Evolutionary conservation across 768 basidiomycete genomes (phyloP), one percentile per base, ranked within the genome.

Genomic region (Suillus americanus): DNA sequence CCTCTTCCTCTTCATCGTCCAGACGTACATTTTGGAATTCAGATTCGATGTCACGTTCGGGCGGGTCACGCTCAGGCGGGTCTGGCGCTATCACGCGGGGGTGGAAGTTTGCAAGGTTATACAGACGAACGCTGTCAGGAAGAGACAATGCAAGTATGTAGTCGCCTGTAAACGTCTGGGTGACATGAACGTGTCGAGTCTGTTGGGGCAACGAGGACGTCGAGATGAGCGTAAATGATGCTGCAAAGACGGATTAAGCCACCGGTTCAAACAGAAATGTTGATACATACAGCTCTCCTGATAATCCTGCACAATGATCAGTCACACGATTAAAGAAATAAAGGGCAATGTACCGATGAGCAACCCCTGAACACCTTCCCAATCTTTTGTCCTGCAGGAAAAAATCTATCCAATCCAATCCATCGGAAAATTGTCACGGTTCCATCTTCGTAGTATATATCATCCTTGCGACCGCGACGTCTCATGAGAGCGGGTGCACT

Each of bases 221-320:
- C 0, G 89, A 82, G 20, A 90, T 73, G 20, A 89, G 67, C 64
- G 86, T 89, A 77, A 89, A 90, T 0, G 89, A 90, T 54, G 85
- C 90, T 91, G 62, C 56, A 59, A 40, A 57, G 28, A 65, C 12
- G 1, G 23, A 33, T 43, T 70, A 35, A 73, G 63, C 14, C 28
- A 25, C 55, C 13, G 28, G 48, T 41, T 37, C 37, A 41, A 13
- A 56, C n/a, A 5, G n/a, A 51, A 56, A 62, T 43, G 5, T 54
- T 41, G 54, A 45, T 1, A 71, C 88, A 71, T 71, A 91, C 91
- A 82, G 73, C 89, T 91, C 69, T 92, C 88, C 69, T 86, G 87
- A 70, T 87, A 92, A 72, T 92, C 91, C 90, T 92, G 53, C 45
- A 14, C 40, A 43, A 45, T 3, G 3, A 61, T 68, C 54, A 70